Evolutionary conservation across 1,284 basidiomycete genomes (phyloP), one percentile per base, ranked within the genome.

Genomic region (Albatrellus sp.): DNA sequence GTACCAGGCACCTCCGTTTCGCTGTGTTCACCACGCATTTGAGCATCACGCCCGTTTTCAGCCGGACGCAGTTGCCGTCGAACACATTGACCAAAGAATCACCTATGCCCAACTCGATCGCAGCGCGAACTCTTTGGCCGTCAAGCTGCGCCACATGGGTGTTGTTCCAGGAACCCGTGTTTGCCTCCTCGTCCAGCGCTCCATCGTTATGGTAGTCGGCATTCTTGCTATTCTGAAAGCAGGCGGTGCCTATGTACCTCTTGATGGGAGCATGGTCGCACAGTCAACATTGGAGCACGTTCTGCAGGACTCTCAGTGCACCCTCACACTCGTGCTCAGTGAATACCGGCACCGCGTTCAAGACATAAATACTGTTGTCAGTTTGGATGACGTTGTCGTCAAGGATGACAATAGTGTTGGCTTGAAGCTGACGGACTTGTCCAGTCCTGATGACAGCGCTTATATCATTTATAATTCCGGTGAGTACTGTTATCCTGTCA

Each of bases 401-500:
- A 53, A 62, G n/a, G 59, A 62, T 38, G 48, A 55, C 24, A 51
- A 51, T 31, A 46, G 56, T 1, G n/a, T 11, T 20, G 45, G 46
- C 2, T 45, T 52, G 20, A 69, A 67, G 48, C 66, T 64, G 6
- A 48, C 59, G 42, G 68, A 73, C 48, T 46, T 64, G 14, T 65
- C 65, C 3, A 60, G 57, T 30, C 54, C 67, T 6, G 55, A 59
- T n/a, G 68, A 73, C 51, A 68, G 68, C 34, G 68, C 67, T 10
- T 77, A 77, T 58, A 69, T 76, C 33, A 77, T 78, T 44, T 78
- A 77, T 54, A 77, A 74, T 7, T 75, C 73, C 40, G 75, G 75
- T 76, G 53, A 45, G 67, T 33, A 45, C 37, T 44, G 5, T 12
- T n/a, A 19, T 40, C 7, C 33, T 37, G 17, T 28, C 30, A 35